Evolutionary conservation across 257 asterid species (phyloP).

Genomic region (Ballota nigra): DNA sequence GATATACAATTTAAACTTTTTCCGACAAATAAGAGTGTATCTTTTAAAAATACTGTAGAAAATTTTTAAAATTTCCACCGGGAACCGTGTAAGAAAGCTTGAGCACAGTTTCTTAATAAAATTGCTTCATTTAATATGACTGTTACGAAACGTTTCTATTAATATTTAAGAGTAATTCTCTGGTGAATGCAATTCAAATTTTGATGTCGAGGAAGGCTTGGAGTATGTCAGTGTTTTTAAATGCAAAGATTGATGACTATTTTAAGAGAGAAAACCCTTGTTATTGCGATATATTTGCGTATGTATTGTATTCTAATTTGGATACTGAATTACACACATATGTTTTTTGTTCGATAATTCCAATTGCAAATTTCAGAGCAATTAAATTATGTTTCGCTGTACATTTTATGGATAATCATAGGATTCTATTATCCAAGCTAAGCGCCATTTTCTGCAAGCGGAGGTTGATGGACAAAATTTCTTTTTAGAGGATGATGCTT

Average conservation of each 20-base stretch:
- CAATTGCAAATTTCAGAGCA: not conserved
- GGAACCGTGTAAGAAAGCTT: too few species aligned
- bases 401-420: not conserved
- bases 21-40: too few species aligned
- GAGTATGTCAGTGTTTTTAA: too few species aligned
- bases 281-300: not conserved
- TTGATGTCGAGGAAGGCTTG: not conserved
- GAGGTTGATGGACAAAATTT: constrained; percentile 50
- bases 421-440: constrained; percentile 38
- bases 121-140: not conserved
- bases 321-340: not conserved
- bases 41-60: not conserved
- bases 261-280: not conserved
- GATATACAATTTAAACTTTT: too few species aligned
- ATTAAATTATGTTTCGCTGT: not conserved
- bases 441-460: constrained; percentile 44
- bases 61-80: not conserved
- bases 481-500: constrained; percentile 59
- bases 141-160: not conserved
- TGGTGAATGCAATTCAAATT: not conserved
- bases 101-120: too few species aligned
- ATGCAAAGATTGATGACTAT: not conserved
- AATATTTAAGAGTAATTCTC: not conserved
- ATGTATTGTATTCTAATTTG: not conserved
- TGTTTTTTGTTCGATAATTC: not conserved